A percentile compares a stretch with the other conserved stretches of the same genome.
Conservation (phyloP, 73 alveolate species). For the Tetrahymena borealis region DNA sequence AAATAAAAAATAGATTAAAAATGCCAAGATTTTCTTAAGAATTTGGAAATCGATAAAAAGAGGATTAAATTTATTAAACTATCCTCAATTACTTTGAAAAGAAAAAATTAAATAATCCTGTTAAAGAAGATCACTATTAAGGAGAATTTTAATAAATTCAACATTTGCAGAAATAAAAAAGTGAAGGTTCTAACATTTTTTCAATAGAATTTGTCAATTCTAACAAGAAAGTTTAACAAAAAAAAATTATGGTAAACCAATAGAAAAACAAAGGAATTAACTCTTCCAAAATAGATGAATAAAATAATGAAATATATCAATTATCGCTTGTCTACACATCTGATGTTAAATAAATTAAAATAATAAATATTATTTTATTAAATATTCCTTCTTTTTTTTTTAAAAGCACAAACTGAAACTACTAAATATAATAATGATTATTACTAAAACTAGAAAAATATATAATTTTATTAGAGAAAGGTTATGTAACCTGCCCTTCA, state of each 20-base stretch:
- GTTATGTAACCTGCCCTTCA: neutral
- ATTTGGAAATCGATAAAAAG: neutral
- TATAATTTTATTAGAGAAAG: neutral
- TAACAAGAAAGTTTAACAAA: neutral
- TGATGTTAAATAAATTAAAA: neutral
- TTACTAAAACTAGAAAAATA: neutral
- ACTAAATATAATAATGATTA: neutral
- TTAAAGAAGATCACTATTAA: neutral
- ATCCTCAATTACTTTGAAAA: neutral
- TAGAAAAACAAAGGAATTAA: neutral
- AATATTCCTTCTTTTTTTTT: neutral
- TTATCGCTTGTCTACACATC: neutral
- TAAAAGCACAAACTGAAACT: neutral
- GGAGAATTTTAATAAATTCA: neutral
- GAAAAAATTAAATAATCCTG: neutral
- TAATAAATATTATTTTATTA: neutral
- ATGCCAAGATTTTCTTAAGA: neutral
- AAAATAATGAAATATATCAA: neutral
- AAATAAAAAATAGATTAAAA: neutral
- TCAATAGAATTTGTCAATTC: neutral
- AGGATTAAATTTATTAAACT: neutral
- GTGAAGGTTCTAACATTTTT: neutral
- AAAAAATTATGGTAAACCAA: neutral
- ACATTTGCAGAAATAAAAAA: neutral
- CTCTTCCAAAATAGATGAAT: neutral